Base-by-base conservation (phyloP, 192 early-diverging fungal genomes). In the Podila minutissima region DNA sequence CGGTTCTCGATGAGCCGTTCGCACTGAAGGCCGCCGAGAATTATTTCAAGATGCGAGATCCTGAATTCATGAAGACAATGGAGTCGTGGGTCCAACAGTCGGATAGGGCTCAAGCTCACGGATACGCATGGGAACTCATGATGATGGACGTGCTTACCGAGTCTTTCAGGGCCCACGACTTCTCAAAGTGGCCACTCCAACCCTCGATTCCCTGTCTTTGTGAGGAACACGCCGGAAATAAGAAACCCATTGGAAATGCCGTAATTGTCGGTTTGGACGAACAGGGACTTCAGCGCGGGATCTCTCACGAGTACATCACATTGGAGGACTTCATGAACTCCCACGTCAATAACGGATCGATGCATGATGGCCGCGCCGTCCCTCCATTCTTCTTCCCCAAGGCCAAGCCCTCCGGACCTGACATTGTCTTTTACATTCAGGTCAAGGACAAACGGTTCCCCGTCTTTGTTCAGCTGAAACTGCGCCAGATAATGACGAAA, bases 371-470 rank as follows among this genome's bases (percentile, higher is more conserved):
- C 32, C 20, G 13, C 1, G 9, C 69, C 13, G 61, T 63, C 24
- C 60, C 69, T 13, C 61, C 69, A 5, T 71, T 63, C 61, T 63
- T 71, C 61, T 71, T 71, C 33, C 69, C 49, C 10, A 53, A 71
- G 17, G 59, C 48, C n/a, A 62, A 62, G 61, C 49, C 69, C 29
- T 71, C 22, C 17, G 69, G 69, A 63, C 49, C 61, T 12, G 69
- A 71, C 32, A 55, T 71, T 48, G 46, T 71, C 9, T 71, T 71
- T 63, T 57, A 10, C 50, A 71, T 71, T 51, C 69, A 55, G 28
- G 50, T 63, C 50, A 57, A 71, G 4, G 32, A 24, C 20, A 38
- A 22, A 8, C 15, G 37, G 60, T 37, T 71, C 33, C 59, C 69
- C 48, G 59, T 64, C 22, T 71, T 71, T 53, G 31, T 64, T 31